Evolutionary conservation across 768 basidiomycete genomes (phyloP).

Genomic region (Dendrothele bispora): DNA sequence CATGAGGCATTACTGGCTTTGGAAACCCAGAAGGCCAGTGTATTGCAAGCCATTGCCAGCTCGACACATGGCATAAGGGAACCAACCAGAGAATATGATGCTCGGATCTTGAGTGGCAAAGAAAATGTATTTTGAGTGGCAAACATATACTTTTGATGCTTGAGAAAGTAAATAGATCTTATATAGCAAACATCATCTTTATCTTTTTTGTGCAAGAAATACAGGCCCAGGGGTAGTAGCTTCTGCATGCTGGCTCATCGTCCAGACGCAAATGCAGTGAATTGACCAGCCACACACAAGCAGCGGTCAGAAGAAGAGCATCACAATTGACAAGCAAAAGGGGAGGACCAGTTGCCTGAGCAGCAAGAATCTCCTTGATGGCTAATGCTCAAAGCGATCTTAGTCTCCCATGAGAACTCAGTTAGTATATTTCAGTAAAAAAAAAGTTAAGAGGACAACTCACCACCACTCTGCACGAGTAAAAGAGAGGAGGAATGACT

Average conservation of each 20-base stretch:
- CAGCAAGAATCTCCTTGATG: slow-evolving; percentile 11
- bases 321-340: not conserved
- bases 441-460: not conserved
- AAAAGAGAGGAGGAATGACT: slow-evolving; percentile 19
- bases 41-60: too few relatives aligned
- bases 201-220: too few relatives aligned
- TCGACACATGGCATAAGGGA: too few relatives aligned
- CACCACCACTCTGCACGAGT: slow-evolving; percentile 16
- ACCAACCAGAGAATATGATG: too few relatives aligned
- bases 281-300: slow-evolving; percentile 14
- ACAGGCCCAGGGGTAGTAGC: too few relatives aligned
- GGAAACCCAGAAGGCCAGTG: too few relatives aligned
- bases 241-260: slow-evolving; percentile 9
- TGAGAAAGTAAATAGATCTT: too few relatives aligned
- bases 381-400: slow-evolving; percentile 18
- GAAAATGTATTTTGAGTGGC: too few relatives aligned
- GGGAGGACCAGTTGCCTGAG: slow-evolving; percentile 12
- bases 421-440: not conserved
- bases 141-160: too few relatives aligned
- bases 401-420: slow-evolving; percentile 17
- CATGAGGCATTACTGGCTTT: too few relatives aligned
- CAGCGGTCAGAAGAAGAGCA: slow-evolving; percentile 15
- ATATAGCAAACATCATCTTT: too few relatives aligned
- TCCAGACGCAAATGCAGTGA: slow-evolving; percentile 14
- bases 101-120: too few relatives aligned